Base-by-base conservation (phyloP, 108 stramenopile species). In the Skeletonema grethae region DNA sequence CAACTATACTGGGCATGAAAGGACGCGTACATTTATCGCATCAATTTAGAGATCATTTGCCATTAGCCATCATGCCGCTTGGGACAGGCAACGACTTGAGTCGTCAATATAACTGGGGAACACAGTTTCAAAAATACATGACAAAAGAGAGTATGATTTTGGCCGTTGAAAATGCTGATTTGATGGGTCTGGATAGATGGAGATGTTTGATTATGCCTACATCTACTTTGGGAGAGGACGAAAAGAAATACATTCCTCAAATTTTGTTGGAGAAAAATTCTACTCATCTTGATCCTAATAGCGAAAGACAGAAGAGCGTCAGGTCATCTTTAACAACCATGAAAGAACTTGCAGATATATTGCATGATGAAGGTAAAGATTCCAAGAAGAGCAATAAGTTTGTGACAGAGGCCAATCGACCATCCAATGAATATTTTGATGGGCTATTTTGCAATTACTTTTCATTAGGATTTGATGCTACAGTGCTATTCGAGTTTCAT, bases 391-490 rank as follows among this genome's bases (percentile, higher is more conserved):
- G 50, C 50, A 53, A 53, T 22, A 53, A 53, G 50, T 53, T 22
- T 4, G 50, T 24, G 50, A 53, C 50, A 5, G 0, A 53, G n/a
- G 8, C 20, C 0, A 24, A 24, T 53, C 50, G 7, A 53, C 34
- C 67, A 61, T 76, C 62, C 11, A 65, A 24, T 25, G 61, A 72
- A 34, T 58, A 65, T 34, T 82, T 79, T 61, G 89, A 90, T 73
- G 89, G 88, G 3, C 75, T 87, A 2, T 88, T 90, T 62, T 89
- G 85, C 73, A 90, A 90, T 68, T 90, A 90, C 46, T 84, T 90
- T 59, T 85, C 83, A 36, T 75, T 90, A 58, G 89, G 89, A 10
- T 79, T 90, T 60, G 89, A 90, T 76, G 89, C 89, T 13, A 65
- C 68, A 22, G 82, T 87, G 16, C 86, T 88, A 2, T 73, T 80